Conservation (phyloP, 2,329 filamentous ascomycete genomes). For the Scedosporium aurantiacum region DNA sequence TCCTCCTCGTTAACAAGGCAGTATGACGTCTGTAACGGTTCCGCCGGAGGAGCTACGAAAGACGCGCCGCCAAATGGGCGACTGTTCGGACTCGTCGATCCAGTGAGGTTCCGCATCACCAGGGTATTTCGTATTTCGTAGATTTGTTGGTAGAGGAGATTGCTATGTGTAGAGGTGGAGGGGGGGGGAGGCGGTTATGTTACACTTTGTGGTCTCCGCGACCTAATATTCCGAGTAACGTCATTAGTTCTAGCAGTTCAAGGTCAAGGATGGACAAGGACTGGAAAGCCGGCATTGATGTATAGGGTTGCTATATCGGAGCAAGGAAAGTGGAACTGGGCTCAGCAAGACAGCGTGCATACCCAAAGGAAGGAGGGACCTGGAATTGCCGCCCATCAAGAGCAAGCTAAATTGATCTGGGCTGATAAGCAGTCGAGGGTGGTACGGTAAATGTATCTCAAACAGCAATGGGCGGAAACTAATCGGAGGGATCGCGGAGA, state of each 20-base stretch:
- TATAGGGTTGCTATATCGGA: not conserved
- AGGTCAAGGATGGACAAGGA: not conserved
- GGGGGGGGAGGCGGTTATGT: not conserved
- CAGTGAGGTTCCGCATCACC: slow-evolving; percentile 1
- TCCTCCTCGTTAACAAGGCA: slow-evolving; percentile 19
- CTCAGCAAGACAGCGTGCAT: not conserved
- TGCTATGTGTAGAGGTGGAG: not conserved
- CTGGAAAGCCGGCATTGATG: not conserved
- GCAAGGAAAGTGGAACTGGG: not conserved
- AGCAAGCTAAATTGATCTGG: slow-evolving; percentile 1
- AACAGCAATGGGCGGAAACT: not conserved
- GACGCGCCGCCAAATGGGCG: slow-evolving; percentile 1
- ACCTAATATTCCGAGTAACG: not conserved
- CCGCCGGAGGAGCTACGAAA: slow-evolving; percentile 16
- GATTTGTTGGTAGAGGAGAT: not conserved
- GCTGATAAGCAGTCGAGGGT: not conserved
- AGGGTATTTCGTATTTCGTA: not conserved
- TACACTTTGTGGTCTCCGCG: not conserved
- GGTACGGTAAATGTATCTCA: not conserved
- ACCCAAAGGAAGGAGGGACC: slow-evolving; percentile 1
- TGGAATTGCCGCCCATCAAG: slow-evolving; percentile 3
- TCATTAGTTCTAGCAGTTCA: not conserved
- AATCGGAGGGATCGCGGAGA: not conserved
- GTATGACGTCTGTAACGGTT: slow-evolving; percentile 34
- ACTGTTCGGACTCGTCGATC: not conserved